Base-by-base conservation (phyloP, 495 filamentous ascomycete genomes). In the Hypomontagnella monticulosa region DNA sequence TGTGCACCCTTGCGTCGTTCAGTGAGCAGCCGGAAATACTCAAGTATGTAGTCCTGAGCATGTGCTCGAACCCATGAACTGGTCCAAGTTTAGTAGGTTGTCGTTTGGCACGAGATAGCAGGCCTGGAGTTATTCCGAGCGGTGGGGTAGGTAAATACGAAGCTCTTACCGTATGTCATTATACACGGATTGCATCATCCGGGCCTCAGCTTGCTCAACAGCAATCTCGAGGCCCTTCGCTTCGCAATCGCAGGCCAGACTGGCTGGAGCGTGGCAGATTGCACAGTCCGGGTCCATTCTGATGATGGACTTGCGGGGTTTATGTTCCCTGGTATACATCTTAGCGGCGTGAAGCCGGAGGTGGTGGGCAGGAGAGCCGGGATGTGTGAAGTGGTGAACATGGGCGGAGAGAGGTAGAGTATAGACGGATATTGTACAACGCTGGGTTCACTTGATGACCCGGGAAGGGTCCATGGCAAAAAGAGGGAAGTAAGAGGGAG, bases 221-320 rank as follows among this genome's bases (percentile, higher is more conserved):
- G 88, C 88, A 50, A 85, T 79, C 73, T 88, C 83, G 41, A 91
- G 82, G 27, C 86, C 85, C 61, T 88, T 87, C 40, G 84, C 83
- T 79, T 91, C 88, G 76, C 87, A 90, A 59, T 88, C 87, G 76
- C 88, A 90, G 65, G 83, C 80, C 64, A 81, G 76, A 34, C 82
- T 77, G 41, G 87, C 84, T 48, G 88, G 86, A 67, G 82, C 81
- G 75, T 84, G 83, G 74, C 88, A 91, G 55, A 91, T 89, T 42
- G 88, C 87, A 76, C 88, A 91, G 77, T 89, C 87, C 37, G 88
- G 88, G 60, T 88, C 86, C 84, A 87, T 85, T 73, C 74, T 83
- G 74, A 83, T 76, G 73, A 81, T 67, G 62, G 80, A 74, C 77
- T 81, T 82, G 63, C 78, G 74, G 58, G 67, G 65, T 65, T 78